A percentile compares a stretch with the other conserved stretches of the same genome.
Conservation (phyloP, 2,329 filamentous ascomycete species). For the Periconia macrospinosa region DNA sequence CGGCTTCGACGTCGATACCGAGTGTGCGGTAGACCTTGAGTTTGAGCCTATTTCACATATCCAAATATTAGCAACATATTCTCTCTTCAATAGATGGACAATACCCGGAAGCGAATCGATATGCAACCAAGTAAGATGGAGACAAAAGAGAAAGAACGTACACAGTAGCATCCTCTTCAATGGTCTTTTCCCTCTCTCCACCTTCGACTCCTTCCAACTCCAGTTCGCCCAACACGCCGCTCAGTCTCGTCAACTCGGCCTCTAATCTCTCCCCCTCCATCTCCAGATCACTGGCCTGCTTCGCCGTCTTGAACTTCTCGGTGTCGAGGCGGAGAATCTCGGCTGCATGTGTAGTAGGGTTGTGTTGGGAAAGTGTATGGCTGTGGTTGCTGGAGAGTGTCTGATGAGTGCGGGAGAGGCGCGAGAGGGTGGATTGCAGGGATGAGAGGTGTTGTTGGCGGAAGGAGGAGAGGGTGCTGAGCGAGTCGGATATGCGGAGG, state of each 20-base stretch:
- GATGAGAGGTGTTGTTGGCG: conserved; percentile 70
- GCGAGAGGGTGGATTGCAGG: conserved; percentile 44
- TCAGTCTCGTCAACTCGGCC: conserved; percentile 74
- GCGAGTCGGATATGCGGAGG: conserved; percentile 78
- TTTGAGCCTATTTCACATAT: conserved; percentile 60
- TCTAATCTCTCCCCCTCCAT: conserved; percentile 93
- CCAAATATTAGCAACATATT: conserved; percentile 1
- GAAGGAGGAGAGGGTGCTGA: conserved; percentile 80
- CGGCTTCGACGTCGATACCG: conserved; percentile 87
- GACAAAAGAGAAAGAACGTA: conserved; percentile 30
- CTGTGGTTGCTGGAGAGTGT: conserved; percentile 75
- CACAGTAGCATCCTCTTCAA: conserved; percentile 52
- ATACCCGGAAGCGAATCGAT: neutral
- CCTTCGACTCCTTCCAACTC: conserved; percentile 88
- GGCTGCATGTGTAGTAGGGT: conserved; percentile 76
- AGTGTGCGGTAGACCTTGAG: conserved; percentile 89
- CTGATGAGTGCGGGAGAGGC: conserved; percentile 74
- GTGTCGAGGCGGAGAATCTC: conserved; percentile 87
- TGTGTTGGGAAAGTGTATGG: conserved; percentile 74
- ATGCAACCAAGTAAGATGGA: no score
- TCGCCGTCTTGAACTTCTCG: conserved; percentile 92
- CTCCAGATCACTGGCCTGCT: conserved; percentile 84
- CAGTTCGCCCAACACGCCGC: conserved; percentile 74
- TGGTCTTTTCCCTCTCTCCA: conserved; percentile 54
- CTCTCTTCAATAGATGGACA: neutral